phyloP scores from a whole-genome alignment of 305 asterid genomes.

The Rubia balearica region DNA sequence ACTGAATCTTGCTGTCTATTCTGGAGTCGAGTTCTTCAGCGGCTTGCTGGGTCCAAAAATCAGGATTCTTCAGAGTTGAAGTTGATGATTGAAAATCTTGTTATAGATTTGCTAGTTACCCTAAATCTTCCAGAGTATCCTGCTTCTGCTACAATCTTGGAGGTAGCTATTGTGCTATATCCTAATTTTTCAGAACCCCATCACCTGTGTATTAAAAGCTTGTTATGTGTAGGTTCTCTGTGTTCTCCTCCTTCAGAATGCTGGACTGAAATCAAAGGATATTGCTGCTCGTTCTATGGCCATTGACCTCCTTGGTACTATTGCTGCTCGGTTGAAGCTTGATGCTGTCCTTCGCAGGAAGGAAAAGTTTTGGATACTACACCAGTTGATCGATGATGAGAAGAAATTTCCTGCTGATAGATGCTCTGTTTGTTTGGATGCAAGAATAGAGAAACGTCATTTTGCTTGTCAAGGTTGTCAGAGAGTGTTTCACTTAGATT shows the following conservation, averaged over 20 bases:
- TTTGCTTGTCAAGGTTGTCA: constrained; percentile 73
- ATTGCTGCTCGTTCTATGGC: constrained; percentile 90
- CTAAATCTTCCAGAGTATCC: constrained; percentile 96
- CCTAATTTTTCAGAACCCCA: neutral
- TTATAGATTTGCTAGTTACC: constrained; percentile 81
- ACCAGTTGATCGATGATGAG: constrained; percentile 45
- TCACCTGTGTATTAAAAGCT: constrained; percentile 25
- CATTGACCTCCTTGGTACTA: constrained; percentile 96
- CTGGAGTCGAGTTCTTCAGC: constrained; percentile 98
- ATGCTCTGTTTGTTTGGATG: constrained; percentile 72
- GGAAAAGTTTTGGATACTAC: constrained; percentile 83
- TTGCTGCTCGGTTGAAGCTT: constrained; percentile 92
- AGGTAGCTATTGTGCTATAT: constrained; percentile 45
- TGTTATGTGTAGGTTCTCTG: constrained; percentile 76
- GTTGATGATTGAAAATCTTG: constrained; percentile 89
- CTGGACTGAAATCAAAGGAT: constrained; percentile 93
- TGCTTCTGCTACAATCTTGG: constrained; percentile 86
- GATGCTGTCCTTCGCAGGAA: constrained; percentile 70
- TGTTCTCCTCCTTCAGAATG: constrained; percentile 95
- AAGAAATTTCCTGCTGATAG: constrained; percentile 41
- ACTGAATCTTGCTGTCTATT: constrained; percentile 96
- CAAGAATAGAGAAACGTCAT: constrained; percentile 45
- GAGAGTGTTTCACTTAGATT: constrained; percentile 76
- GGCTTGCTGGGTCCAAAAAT: constrained; percentile 72
- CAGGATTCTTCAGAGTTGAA: constrained; percentile 92